A percentile compares a stretch with the other conserved stretches of the same genome.
phyloP scores from a whole-genome alignment of 345 rosid genomes.

The Erucastrum elatum region DNA sequence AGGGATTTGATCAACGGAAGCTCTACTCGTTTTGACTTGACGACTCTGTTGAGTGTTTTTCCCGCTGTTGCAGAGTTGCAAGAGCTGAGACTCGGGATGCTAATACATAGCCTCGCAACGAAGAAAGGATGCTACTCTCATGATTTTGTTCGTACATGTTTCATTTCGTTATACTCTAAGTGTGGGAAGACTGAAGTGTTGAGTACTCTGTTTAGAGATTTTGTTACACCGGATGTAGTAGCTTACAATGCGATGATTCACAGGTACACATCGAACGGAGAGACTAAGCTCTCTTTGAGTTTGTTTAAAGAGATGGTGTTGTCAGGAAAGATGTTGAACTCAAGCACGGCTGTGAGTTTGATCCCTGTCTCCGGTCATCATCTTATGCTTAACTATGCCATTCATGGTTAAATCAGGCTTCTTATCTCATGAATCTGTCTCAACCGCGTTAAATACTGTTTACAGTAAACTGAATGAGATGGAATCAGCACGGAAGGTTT shows the following conservation, averaged over 20 bases:
- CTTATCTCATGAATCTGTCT: constrained; percentile 51
- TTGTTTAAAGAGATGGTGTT: constrained; percentile 54
- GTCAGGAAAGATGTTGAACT: constrained; percentile 49
- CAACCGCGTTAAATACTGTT: constrained; percentile 65
- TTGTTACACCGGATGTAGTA: constrained; percentile 58
- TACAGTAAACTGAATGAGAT: constrained; percentile 66
- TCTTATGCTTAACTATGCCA: constrained; percentile 47
- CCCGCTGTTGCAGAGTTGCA: constrained; percentile 78
- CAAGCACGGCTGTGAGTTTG: constrained; percentile 67
- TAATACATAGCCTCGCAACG: constrained; percentile 55
- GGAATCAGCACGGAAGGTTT: constrained; percentile 52
- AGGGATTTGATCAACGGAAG: constrained; percentile 48
- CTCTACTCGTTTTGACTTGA: constrained; percentile 45
- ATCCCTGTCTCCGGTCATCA: constrained; percentile 63
- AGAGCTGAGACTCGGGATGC: constrained; percentile 57
- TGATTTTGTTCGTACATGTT: constrained; percentile 59
- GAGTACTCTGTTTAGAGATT: constrained; percentile 50
- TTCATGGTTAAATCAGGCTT: constrained; percentile 60
- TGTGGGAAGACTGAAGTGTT: constrained; percentile 51
- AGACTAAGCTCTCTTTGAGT: constrained; percentile 49
- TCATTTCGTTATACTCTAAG: constrained; percentile 62
- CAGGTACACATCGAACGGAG: constrained; percentile 59
- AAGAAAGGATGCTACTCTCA: constrained; percentile 57
- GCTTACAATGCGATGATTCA: constrained; percentile 84
- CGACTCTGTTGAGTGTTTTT: constrained; percentile 57